A percentile compares a stretch with the other conserved stretches of the same genome.
phyloP scores from a whole-genome alignment of 176 grass and related monocot genomes.

The Bolboschoenus planiculmis region DNA sequence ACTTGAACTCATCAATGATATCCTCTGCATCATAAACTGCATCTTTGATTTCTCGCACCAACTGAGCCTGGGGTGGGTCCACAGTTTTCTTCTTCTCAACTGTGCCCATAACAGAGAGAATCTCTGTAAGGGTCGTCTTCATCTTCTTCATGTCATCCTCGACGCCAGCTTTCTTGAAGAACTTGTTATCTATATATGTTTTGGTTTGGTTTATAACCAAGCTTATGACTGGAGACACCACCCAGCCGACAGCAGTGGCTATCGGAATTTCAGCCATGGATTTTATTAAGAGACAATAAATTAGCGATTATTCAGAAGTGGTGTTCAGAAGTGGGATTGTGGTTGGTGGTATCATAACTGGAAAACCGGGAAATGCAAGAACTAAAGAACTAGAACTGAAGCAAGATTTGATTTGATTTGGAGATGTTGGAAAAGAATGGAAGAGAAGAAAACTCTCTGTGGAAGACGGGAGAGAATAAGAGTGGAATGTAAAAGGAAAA shows the following conservation, averaged over 20 bases:
- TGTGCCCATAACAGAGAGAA: background rate
- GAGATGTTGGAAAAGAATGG: too few relatives aligned
- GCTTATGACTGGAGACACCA: background rate
- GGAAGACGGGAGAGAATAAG: too few relatives aligned
- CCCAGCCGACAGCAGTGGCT: background rate
- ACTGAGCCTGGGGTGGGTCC: background rate
- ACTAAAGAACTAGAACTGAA: too few relatives aligned
- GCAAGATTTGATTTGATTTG: too few relatives aligned
- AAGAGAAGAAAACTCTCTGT: too few relatives aligned
- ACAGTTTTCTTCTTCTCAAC: background rate
- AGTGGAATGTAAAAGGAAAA: too few relatives aligned
- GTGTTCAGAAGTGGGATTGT: too few relatives aligned
- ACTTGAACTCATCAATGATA: background rate
- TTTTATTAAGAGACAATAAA: too few relatives aligned
- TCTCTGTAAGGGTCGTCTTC: background rate
- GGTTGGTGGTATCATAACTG: too few relatives aligned
- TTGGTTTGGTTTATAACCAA: background rate
- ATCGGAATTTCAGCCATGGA: background rate
- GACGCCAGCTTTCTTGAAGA: background rate
- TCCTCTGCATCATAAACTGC: background rate
- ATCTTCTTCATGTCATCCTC: background rate
- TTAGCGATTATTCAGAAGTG: too few relatives aligned
- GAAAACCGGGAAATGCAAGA: too few relatives aligned
- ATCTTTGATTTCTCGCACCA: background rate
- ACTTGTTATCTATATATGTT: background rate